Conservation (phyloP, 2,329 filamentous ascomycete species). For the Rhinocladiella mackenziei region DNA sequence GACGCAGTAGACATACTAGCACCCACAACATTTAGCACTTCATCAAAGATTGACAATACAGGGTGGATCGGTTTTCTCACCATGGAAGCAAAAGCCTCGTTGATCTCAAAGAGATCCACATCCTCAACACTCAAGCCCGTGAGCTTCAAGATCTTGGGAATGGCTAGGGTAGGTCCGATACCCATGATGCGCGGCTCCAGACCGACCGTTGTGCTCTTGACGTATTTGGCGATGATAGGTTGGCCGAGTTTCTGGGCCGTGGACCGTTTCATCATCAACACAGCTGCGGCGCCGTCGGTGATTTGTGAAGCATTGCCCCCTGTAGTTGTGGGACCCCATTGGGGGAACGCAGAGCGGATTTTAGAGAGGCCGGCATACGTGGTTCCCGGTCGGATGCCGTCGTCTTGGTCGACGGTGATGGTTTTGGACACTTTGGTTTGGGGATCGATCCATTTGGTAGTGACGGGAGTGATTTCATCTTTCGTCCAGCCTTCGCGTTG, state of each 20-base stretch:
- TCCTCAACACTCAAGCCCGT: conserved; percentile 82
- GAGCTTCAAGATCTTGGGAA: conserved; percentile 83
- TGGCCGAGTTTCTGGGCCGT: conserved; percentile 80
- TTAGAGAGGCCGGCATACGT: conserved; percentile 82
- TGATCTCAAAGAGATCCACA: conserved; percentile 97
- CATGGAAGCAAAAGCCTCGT: conserved; percentile 90
- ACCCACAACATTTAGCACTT: conserved; percentile 6
- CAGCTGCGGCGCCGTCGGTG: conserved; percentile 90
- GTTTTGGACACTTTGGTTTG: conserved; percentile 82
- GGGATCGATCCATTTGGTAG: conserved; percentile 80
- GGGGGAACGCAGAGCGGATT: conserved; percentile 84
- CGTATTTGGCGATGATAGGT: conserved; percentile 90
- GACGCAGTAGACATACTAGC: conserved; percentile 86
- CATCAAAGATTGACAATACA: conserved; percentile 8
- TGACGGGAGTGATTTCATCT: conserved; percentile 83
- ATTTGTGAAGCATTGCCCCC: conserved; percentile 95
- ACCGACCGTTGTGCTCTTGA: conserved; percentile 83
- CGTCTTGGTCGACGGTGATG: conserved; percentile 77
- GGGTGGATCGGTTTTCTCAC: conserved; percentile 30
- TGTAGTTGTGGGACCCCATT: conserved; percentile 80
- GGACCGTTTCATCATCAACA: conserved; percentile 92
- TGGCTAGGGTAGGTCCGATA: conserved; percentile 89
- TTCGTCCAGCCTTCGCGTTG: conserved; percentile 87
- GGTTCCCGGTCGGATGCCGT: conserved; percentile 79
- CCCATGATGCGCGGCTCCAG: conserved; percentile 94